phyloP scores from a whole-genome alignment of 1,139 yeast species.

The Geotrichum aggregatum region DNA sequence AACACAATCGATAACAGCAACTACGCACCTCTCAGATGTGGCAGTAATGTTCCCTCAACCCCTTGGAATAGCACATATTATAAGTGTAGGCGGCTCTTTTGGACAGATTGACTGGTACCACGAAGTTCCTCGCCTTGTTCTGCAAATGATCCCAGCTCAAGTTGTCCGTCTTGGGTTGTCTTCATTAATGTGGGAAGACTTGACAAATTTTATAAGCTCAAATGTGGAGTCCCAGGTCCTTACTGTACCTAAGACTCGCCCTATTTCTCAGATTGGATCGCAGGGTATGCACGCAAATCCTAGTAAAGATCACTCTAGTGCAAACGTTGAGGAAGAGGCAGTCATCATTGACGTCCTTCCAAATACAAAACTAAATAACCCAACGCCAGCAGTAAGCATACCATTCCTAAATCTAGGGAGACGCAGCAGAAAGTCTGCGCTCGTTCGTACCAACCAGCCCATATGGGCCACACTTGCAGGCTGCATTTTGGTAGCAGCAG shows the following conservation, averaged over 20 bases:
- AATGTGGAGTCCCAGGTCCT: background rate
- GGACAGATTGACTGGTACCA: conserved; percentile 31
- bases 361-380: conserved; percentile 25
- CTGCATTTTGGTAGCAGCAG: conserved; percentile 25
- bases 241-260: background rate
- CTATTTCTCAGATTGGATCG: background rate
- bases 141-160: conserved; percentile 33
- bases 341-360: conserved; percentile 7
- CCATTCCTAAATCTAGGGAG: conserved; percentile 1
- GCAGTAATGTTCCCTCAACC: no score
- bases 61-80: no score
- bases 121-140: conserved; percentile 32
- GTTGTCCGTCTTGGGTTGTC: conserved; percentile 32
- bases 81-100: conserved; percentile 27
- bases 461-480: conserved; percentile 39
- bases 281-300: background rate
- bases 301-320: background rate
- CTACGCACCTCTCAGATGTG: no score
- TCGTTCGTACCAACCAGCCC: conserved; percentile 36
- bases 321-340: conserved; percentile 7
- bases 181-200: conserved; percentile 31
- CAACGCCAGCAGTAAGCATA: conserved; percentile 15
- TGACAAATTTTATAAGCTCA: conserved; percentile 15
- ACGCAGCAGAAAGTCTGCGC: conserved; percentile 13
- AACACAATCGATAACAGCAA: no score